Base-by-base conservation (phyloP, 805 yeast genomes). In the Candida koratica region DNA sequence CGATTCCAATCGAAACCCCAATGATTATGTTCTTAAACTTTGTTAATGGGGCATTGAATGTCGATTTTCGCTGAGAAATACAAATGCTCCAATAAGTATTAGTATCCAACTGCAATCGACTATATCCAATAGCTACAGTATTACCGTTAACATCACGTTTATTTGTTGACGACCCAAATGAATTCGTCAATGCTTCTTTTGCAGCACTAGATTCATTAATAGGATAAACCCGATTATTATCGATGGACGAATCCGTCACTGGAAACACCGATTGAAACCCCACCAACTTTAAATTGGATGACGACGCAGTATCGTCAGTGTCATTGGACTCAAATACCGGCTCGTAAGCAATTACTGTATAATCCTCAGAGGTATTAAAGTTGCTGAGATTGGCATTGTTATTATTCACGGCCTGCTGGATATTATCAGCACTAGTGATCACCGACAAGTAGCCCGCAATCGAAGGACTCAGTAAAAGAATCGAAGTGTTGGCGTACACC, bases 1-100 rank as follows among this genome's bases (percentile, higher is more conserved):
- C 93, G 14, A 84, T 76, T 1, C 84, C 94, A 25, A 88, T 64
- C 16, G 84, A 86, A 1, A 84, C 81, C 4, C 93, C 94, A 29
- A 80, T 71, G 41, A 85, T 81, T 33, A 88, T 81, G 44, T 76
- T 75, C 1, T 80, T 71, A 26, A 88, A 59, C 43, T 70, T 73
- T 15, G 69, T 60, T 4, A 81, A 70, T 0, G 95, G 93, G 3
- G 67, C 73, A 53, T 76, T 63, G 54, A 87, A 85, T 2, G 59
- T 71, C 2, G 64, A 44, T 42, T 75, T 69, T 1, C 70, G 60
- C 52, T 86, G 94, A 45, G 81, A 81, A 4, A 88, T 76, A 0
- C 79, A 58, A 2, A 88, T 79, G n/a, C 77, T 73, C 97, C 96
- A 88, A 5, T 34, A 37, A 9, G 63, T 64, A 1, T 64, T 68